phyloP scores from a whole-genome alignment of 345 rosid genomes.

The Boechera stricta region DNA sequence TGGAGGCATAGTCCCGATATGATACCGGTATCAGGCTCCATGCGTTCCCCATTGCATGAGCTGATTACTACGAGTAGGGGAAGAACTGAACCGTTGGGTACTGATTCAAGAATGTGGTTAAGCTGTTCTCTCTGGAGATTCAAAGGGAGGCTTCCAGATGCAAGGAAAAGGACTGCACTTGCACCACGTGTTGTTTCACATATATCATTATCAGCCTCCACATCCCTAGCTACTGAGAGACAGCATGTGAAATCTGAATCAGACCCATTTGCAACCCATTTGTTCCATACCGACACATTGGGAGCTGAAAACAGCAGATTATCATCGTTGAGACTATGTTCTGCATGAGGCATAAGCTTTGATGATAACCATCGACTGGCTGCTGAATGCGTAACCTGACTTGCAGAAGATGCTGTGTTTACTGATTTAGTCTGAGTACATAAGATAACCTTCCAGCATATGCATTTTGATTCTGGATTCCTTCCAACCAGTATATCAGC shows the following conservation, averaged over 20 bases:
- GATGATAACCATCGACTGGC: slow-evolving; percentile 73
- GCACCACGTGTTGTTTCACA: slow-evolving; percentile 63
- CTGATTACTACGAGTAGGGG: slow-evolving; percentile 79
- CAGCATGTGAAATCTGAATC: slow-evolving; percentile 57
- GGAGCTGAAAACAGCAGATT: slow-evolving; percentile 60
- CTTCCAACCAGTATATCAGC: slow-evolving; percentile 54
- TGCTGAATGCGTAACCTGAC: slow-evolving; percentile 45
- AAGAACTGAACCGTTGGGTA: slow-evolving; percentile 69
- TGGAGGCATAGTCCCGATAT: slow-evolving; percentile 62
- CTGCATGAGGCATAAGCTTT: slow-evolving; percentile 68
- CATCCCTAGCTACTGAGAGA: slow-evolving; percentile 70
- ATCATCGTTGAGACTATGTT: slow-evolving; percentile 47
- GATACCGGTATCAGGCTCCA: slow-evolving; percentile 53
- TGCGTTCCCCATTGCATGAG: slow-evolving; percentile 47
- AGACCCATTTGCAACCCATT: slow-evolving; percentile 58
- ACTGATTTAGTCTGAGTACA: slow-evolving; percentile 53
- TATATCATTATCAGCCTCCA: slow-evolving; percentile 46
- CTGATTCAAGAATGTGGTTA: slow-evolving; percentile 59
- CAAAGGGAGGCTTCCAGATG: slow-evolving; percentile 65
- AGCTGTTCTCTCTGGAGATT: slow-evolving; percentile 66
- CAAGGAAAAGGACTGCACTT: slow-evolving; percentile 77
- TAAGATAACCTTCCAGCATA: slow-evolving; percentile 82
- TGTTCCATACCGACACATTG: slow-evolving; percentile 83
- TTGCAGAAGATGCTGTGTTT: slow-evolving; percentile 42
- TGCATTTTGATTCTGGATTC: slow-evolving; percentile 69